phyloP scores from a whole-genome alignment of 2,329 filamentous ascomycete species.

The Paracamarosporium sp. region DNA sequence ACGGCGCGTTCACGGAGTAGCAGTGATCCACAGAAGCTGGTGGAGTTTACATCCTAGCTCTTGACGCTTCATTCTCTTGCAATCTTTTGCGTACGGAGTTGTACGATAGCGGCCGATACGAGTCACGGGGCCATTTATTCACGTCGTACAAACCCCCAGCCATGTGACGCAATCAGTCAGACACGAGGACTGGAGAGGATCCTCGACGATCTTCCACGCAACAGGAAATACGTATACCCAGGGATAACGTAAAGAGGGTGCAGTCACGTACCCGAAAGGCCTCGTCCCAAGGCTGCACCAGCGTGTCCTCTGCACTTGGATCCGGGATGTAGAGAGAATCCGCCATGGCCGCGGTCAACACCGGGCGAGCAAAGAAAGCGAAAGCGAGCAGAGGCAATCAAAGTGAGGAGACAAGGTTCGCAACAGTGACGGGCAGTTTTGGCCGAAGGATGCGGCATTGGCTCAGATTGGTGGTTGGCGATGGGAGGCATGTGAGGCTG shows the following conservation, averaged over 20 bases:
- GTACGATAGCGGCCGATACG: not conserved
- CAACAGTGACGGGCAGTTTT: not conserved
- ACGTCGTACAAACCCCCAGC: not conserved
- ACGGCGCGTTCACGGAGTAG: not conserved
- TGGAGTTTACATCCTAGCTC: not conserved
- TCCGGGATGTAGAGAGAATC: slow-evolving; percentile 38
- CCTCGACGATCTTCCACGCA: no score
- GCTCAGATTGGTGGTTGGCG: not conserved
- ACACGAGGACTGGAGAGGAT: not conserved
- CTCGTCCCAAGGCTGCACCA: slow-evolving; percentile 39
- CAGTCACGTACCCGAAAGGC: slow-evolving; percentile 34
- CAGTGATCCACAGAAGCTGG: not conserved
- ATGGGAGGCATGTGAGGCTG: slow-evolving; percentile 1
- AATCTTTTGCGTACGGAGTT: not conserved
- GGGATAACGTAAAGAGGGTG: not conserved
- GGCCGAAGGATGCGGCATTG: slow-evolving; percentile 3
- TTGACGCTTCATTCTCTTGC: not conserved
- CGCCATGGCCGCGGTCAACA: slow-evolving; percentile 27
- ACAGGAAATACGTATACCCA: no score
- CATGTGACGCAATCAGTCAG: slow-evolving; percentile 4
- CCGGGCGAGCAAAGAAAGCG: not conserved
- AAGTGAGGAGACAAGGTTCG: not conserved
- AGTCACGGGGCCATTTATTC: not conserved
- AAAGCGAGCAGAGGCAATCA: not conserved
- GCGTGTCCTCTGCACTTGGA: slow-evolving; percentile 30